A percentile compares a stretch with the other conserved stretches of the same genome.
Conservation (phyloP, 345 rosid genomes). For the Aethionema arabicum region DNA sequence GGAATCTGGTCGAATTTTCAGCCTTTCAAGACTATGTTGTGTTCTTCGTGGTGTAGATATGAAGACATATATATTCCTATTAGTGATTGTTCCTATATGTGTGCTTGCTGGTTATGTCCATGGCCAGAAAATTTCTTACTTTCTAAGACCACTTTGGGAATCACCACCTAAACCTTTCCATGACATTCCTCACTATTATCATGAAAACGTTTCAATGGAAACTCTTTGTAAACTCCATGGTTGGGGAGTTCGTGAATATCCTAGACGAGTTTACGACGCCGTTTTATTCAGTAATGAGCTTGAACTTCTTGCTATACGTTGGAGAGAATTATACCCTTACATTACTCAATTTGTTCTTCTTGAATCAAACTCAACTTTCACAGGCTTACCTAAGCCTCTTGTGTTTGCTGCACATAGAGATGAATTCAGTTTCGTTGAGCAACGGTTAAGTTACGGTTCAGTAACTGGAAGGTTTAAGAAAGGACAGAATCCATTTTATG, state of each 20-base stretch:
- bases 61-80: constrained; percentile 53
- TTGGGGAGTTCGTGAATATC: constrained; percentile 68
- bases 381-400: constrained; percentile 58
- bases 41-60: constrained; percentile 74
- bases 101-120: constrained; percentile 48
- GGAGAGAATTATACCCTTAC: constrained; percentile 71
- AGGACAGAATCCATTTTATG: constrained; percentile 62
- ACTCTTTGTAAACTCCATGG: constrained; percentile 76
- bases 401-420: constrained; percentile 51
- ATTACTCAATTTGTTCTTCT: constrained; percentile 64
- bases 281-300: constrained; percentile 69
- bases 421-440: constrained; percentile 54
- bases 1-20: constrained; percentile 59
- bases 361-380: constrained; percentile 72
- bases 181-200: constrained; percentile 67
- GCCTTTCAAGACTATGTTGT: constrained; percentile 73
- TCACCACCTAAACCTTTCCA: constrained; percentile 63
- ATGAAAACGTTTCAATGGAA: constrained; percentile 64
- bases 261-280: constrained; percentile 73
- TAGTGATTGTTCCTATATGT: constrained; percentile 53
- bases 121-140: constrained; percentile 66
- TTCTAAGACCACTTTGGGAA: constrained; percentile 70
- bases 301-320: constrained; percentile 56
- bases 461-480: constrained; percentile 61
- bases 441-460: constrained; percentile 61